phyloP scores from a whole-genome alignment of 768 basidiomycete species.

The Rhizopogon rudus region DNA sequence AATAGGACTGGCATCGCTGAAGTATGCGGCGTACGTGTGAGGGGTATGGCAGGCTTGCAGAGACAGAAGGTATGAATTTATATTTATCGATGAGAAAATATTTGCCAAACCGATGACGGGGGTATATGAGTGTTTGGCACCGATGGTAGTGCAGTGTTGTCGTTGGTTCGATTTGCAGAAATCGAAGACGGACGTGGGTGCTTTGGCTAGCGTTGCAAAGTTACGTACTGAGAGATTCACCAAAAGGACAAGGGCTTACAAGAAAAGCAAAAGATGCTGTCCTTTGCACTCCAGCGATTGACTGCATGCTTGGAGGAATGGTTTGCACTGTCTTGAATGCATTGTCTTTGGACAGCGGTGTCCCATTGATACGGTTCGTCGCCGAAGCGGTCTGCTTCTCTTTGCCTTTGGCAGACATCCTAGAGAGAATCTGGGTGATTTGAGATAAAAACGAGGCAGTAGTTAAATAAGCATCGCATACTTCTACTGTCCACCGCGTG shows the following conservation, averaged over 20 bases:
- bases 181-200: constrained; percentile 4
- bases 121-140: constrained; percentile 3
- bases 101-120: constrained; percentile 12
- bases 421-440: neutral
- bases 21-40: neutral
- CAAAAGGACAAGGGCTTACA: neutral
- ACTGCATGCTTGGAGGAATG: neutral
- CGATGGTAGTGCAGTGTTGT: neutral
- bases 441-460: neutral
- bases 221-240: neutral
- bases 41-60: neutral
- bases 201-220: neutral
- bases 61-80: neutral
- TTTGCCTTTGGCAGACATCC: constrained; percentile 2
- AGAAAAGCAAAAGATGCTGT: neutral
- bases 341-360: neutral
- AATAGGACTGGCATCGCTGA: neutral
- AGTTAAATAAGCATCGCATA: neutral
- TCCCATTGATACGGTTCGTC: neutral
- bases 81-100: neutral
- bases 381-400: neutral
- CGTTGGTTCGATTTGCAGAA: constrained; percentile 3
- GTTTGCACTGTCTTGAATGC: neutral
- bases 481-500: neutral
- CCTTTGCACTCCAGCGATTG: neutral